A percentile compares a stretch with the other conserved stretches of the same genome.
Evolutionary conservation across 176 grass and related monocot genomes (phyloP).

Genomic region (Eleusine coracana): DNA sequence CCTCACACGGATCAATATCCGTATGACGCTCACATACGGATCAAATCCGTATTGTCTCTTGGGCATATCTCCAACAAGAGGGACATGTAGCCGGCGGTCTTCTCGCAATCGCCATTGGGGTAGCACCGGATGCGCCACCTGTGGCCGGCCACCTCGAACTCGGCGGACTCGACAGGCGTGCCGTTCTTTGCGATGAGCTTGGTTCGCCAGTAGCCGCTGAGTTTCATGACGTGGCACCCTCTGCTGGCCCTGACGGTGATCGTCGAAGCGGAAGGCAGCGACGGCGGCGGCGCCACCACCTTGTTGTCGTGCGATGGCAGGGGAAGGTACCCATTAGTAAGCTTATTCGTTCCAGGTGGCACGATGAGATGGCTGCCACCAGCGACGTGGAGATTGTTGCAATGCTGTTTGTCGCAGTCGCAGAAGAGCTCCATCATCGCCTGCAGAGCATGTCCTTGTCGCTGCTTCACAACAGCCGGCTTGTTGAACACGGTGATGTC

Average conservation of each 20-base stretch:
- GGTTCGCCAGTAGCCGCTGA: background rate
- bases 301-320: background rate
- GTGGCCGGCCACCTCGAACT: background rate
- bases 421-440: background rate
- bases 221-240: background rate
- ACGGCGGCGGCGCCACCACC: background rate
- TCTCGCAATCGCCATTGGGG: background rate
- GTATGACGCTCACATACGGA: no score
- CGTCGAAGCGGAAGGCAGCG: background rate
- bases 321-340: no score
- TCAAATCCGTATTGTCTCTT: no score
- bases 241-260: background rate
- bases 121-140: background rate
- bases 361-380: no score
- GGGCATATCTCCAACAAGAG: no score
- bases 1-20: no score
- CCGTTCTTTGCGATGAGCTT: background rate
- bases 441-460: background rate
- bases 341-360: no score
- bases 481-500: background rate
- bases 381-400: background rate
- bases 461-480: background rate
- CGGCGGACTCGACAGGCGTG: background rate
- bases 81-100: background rate
- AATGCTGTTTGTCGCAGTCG: background rate